Base-by-base conservation (phyloP, 192 early-diverging fungal species). In the Pilobolus umbonatus region DNA sequence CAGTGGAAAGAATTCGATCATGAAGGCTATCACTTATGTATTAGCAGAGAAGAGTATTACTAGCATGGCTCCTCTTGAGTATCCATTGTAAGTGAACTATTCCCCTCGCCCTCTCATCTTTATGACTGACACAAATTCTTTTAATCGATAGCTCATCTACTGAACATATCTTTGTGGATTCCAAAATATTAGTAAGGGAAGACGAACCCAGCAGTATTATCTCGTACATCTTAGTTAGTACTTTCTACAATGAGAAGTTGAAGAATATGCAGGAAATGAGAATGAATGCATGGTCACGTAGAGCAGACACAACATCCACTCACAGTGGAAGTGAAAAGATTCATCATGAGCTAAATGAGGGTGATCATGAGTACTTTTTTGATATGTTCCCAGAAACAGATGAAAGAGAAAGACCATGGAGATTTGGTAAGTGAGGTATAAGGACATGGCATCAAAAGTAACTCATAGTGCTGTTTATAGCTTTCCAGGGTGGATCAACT, bases 181-280 rank as follows among this genome's bases (percentile, higher is more conserved):
- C 93, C 0, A 75, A 78, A 14, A 82, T 97, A 32, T 84, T 97
- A 38, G 84, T 96, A 8, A 77, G 91, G 38, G 94, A 98, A 64
- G 83, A 90, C 54, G 93, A 96, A 61, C 93, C 92, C 4, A 91
- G 89, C 64, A 92, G 92, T 0, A 94, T 98, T 52, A 91, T 98
- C 57, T 88, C 95, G 2, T 86, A 87, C 54, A 86, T 94, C 0
- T 68, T 98, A 34, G 82, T 78, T 39, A 90, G 83, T 1, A 65
- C 74, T 42, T 78, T 84, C 5, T 91, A 91, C 50, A 71, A 79
- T 4, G 81, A 86, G 10, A 81, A 88, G 55, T 64, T 90, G 3
- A 68, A 75, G 21, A 57, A 59, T 31, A 69, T 65, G 42, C 68
- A 61, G 39, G 52, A 32, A 43, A 67, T 32, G 43, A 52, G 52